Conservation (phyloP, 2,329 filamentous ascomycete genomes). For the Cordyceps farinosa region DNA sequence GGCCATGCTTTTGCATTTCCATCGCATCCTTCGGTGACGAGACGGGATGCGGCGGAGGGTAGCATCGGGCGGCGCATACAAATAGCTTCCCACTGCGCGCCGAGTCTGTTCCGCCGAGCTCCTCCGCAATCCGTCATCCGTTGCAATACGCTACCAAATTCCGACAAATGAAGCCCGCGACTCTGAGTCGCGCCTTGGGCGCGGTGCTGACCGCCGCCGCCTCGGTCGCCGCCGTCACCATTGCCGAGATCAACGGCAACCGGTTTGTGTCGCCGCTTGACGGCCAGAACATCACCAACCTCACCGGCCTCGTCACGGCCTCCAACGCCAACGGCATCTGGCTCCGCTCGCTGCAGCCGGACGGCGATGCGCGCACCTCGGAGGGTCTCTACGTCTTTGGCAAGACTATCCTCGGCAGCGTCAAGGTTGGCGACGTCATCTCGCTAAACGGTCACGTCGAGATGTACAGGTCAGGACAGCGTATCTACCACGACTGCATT, state of each 20-base stretch:
- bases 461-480: conserved; percentile 47
- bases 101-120: not conserved
- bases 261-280: conserved; percentile 59
- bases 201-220: conserved; percentile 29
- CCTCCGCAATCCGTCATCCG: not conserved
- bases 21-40: conserved; percentile 9
- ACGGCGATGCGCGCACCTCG: conserved; percentile 54
- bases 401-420: conserved; percentile 44
- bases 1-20: not conserved
- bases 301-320: conserved; percentile 63
- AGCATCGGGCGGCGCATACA: not conserved
- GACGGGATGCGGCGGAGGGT: not conserved
- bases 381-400: conserved; percentile 65
- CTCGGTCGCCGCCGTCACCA: conserved; percentile 41
- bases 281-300: conserved; percentile 52
- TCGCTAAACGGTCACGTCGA: conserved; percentile 56
- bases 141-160: no score
- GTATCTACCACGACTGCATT: not conserved
- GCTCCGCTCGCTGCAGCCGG: conserved; percentile 57
- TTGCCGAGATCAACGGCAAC: conserved; percentile 64
- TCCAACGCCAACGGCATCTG: conserved; percentile 60
- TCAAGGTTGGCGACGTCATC: conserved; percentile 61
- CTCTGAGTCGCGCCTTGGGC: conserved; percentile 20
- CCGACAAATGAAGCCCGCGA: conserved; percentile 28
- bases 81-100: not conserved